Evolutionary conservation across 129 eudicot species (phyloP), one percentile per base, ranked within the genome.

Genomic region (Artemisia argyi): DNA sequence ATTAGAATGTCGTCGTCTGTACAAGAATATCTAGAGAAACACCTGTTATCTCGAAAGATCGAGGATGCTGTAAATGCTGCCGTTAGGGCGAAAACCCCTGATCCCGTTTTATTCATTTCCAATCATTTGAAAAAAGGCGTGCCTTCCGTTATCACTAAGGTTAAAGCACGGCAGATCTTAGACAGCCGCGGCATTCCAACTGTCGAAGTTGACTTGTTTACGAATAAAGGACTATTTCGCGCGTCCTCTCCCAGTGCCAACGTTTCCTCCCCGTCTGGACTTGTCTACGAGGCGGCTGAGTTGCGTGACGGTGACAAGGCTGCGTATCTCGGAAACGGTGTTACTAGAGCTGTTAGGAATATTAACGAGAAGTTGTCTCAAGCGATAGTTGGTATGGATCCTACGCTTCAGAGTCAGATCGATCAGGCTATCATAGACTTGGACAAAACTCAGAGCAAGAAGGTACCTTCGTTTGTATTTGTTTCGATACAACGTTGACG

Each of bases 41-140:
- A 94, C 65, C 19, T 78, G 97, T 96, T 94, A 73, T 88, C 99
- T 10, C 93, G 99, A 75, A 94, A 85, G 74, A 94, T 94, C 66
- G 99, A 94, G 74, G 99, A 94, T 61, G 99, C 99, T 66, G 99
- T 94, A 26, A 90, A 94, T 86, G 99, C 99, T 67, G 96, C 99
- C 39, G 99, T 94, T 83, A 81, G 99, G 82, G 96, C 97, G 39
- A 94, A 94, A 71, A 87, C 99, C 73, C 72, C 80, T 65, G 99
- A 94, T 86, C 99, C 99, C 61, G 93, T 94, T 67, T 91, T 94
- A 67, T 94, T 87, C 89, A 94, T 94, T 71, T 86, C 99, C 62
- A 94, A 90, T 86, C 99, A 94, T 77, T 82, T 94, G 99, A 84
- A 83, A 80, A 94, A 90, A 76, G 85, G 93, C 1, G 97, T 94